Evolutionary conservation across 2,329 filamentous ascomycete genomes (phyloP).

Genomic region (Aspergillus tanneri): DNA sequence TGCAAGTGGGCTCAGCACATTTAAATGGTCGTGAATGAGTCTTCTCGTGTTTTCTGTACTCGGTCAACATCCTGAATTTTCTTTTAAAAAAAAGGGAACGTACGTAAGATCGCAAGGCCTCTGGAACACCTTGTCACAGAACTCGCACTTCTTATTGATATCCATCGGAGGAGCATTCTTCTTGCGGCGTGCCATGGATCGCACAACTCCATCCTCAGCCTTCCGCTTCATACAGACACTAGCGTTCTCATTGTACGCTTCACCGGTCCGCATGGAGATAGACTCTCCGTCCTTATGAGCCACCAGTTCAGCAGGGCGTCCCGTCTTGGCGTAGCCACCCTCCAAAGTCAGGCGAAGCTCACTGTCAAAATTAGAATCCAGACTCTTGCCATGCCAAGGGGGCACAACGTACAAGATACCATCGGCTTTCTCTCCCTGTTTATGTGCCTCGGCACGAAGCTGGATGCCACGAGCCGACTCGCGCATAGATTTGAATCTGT

Average conservation of each 20-base stretch:
- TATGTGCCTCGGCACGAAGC: slow-evolving; percentile 19
- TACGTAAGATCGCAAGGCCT: slow-evolving; percentile 88
- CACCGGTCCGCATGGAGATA: slow-evolving; percentile 72
- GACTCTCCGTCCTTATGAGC: slow-evolving; percentile 76
- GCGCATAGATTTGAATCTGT: slow-evolving; percentile 82
- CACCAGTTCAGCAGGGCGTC: slow-evolving; percentile 79
- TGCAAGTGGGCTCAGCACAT: slow-evolving; percentile 78
- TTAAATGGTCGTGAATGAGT: slow-evolving; percentile 97
- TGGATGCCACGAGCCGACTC: slow-evolving; percentile 69
- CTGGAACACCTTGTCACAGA: slow-evolving; percentile 92
- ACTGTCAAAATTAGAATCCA: slow-evolving; percentile 37
- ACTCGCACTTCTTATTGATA: slow-evolving; percentile 74
- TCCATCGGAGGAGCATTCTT: slow-evolving; percentile 87
- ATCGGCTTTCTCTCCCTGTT: slow-evolving; percentile 48
- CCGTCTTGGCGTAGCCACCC: slow-evolving; percentile 78
- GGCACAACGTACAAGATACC: slow-evolving; percentile 31
- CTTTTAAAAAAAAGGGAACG: slow-evolving; percentile 10
- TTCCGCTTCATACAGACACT: slow-evolving; percentile 56
- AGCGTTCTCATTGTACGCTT: slow-evolving; percentile 55
- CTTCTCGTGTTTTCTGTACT: slow-evolving; percentile 81
- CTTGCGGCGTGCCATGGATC: slow-evolving; percentile 94
- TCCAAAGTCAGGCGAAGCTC: slow-evolving; percentile 71
- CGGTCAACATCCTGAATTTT: slow-evolving; percentile 10
- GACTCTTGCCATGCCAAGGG: slow-evolving; percentile 5
- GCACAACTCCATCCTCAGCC: slow-evolving; percentile 75